These are phyloP conservation scores for Globisporangium spinosum DNA, from an alignment of 352 stramenopile genomes.

Conservation along the genomic window DNA sequence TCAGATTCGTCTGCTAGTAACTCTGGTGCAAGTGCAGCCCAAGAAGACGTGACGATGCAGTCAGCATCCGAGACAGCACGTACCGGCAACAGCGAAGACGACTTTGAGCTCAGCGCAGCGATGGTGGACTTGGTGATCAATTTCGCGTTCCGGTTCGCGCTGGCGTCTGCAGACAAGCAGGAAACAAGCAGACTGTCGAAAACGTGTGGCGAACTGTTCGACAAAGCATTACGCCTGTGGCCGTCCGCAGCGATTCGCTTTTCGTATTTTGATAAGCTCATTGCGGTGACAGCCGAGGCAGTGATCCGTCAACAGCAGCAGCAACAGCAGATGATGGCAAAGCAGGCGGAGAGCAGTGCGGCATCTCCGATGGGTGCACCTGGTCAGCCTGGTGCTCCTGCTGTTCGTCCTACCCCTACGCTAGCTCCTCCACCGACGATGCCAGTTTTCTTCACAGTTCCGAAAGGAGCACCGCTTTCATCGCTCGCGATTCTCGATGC, in stretches of 20 bases:
- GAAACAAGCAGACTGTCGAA: conserved; percentile 86
- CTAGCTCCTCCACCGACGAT: conserved; percentile 40
- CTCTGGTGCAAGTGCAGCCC: conserved; percentile 4
- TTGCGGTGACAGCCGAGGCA: conserved; percentile 82
- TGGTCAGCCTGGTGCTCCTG: conserved; percentile 22
- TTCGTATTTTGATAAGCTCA: conserved; percentile 91
- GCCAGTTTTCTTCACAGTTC: conserved; percentile 76
- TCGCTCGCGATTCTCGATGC: conserved; percentile 86
- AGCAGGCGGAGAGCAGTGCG: conserved; percentile 9
- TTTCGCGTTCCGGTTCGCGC: conserved; percentile 84
- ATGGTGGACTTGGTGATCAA: conserved; percentile 93
- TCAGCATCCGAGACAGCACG: conserved; percentile 8
- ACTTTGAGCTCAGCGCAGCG: conserved; percentile 81
- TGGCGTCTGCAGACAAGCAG: conserved; percentile 88
- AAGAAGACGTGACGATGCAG: conserved; percentile 17
- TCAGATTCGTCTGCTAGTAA: conserved; percentile 19
- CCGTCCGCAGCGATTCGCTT: conserved; percentile 84
- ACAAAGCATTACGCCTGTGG: conserved; percentile 83
- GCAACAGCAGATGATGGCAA: conserved; percentile 17
- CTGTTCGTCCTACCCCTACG: conserved; percentile 22
- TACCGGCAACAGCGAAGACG: conserved; percentile 56
- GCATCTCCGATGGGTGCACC: conserved; percentile 10
- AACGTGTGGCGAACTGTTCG: conserved; percentile 86
- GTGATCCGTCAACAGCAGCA: conserved; percentile 75
- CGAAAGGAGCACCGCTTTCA: conserved; percentile 77